Conservation (phyloP, 352 stramenopile species). For the Globisporangium ultimum region DNA sequence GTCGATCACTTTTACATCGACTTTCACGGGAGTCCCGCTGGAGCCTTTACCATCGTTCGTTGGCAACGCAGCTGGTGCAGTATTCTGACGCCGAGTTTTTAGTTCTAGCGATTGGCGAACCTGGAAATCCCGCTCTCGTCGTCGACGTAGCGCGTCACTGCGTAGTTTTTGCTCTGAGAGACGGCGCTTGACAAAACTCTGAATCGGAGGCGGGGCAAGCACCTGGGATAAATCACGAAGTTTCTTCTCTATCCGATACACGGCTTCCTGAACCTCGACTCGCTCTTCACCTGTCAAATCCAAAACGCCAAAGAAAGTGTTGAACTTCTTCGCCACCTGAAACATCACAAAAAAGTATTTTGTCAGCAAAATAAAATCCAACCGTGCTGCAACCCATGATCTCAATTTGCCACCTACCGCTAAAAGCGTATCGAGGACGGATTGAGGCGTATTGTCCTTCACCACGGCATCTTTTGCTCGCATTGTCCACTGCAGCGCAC, state of each 20-base stretch:
- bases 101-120: conserved; percentile 63
- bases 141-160: conserved; percentile 64
- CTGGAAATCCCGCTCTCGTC: conserved; percentile 70
- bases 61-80: conserved; percentile 11
- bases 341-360: conserved; percentile 6
- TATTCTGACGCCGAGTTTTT: conserved; percentile 15
- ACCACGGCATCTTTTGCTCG: conserved; percentile 45
- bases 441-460: conserved; percentile 22
- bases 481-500: conserved; percentile 50
- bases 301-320: conserved; percentile 69
- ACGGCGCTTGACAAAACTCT: conserved; percentile 79
- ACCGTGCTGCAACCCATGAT: neutral
- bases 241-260: conserved; percentile 71
- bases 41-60: conserved; percentile 16
- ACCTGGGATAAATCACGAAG: conserved; percentile 32
- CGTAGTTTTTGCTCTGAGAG: conserved; percentile 75
- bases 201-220: conserved; percentile 69
- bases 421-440: conserved; percentile 47
- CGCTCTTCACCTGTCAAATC: conserved; percentile 45
- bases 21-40: conserved; percentile 12
- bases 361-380: neutral
- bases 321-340: conserved; percentile 68
- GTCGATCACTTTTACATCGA: conserved; percentile 18
- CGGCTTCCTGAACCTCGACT: conserved; percentile 54
- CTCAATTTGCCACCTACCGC: conserved; percentile 19